phyloP scores from a whole-genome alignment of 352 stramenopile species.

The Phytophthora brassicae region DNA sequence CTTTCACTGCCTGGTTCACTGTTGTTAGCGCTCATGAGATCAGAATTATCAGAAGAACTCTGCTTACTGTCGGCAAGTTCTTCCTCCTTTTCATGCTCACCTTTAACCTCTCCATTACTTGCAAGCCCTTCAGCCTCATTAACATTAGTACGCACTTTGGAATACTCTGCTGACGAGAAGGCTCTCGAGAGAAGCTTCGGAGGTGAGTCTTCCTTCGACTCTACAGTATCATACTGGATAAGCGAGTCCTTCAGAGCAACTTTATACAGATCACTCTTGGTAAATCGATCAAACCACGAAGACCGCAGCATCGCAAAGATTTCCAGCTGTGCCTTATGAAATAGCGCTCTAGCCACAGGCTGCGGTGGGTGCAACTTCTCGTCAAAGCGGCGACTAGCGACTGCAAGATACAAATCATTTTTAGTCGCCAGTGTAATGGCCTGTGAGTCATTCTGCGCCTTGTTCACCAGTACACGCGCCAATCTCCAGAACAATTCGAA shows the following conservation, averaged over 20 bases:
- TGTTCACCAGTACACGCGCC: conserved; percentile 62
- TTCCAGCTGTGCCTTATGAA: conserved; percentile 73
- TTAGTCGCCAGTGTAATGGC: conserved; percentile 80
- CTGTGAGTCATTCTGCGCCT: conserved; percentile 75
- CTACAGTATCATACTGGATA: conserved; percentile 60
- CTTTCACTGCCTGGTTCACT: conserved; percentile 45
- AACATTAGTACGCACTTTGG: conserved; percentile 11
- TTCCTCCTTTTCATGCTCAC: conserved; percentile 14
- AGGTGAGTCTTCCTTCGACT: conserved; percentile 64
- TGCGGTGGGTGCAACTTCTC: conserved; percentile 45
- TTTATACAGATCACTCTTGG: conserved; percentile 84
- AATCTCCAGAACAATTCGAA: conserved; percentile 71
- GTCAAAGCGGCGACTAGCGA: conserved; percentile 45
- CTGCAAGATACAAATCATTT: conserved; percentile 56
- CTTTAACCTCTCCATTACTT: conserved; percentile 10
- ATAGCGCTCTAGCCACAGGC: conserved; percentile 45
- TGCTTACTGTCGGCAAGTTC: conserved; percentile 27
- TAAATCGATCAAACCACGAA: conserved; percentile 84
- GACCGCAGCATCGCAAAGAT: conserved; percentile 81
- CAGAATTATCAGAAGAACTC: conserved; percentile 8
- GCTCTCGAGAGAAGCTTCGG: conserved; percentile 64
- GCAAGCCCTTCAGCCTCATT: background rate
- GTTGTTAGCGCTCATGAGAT: conserved; percentile 28
- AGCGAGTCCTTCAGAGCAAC: conserved; percentile 74
- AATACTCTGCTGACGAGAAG: conserved; percentile 54